A percentile compares a stretch with the other conserved stretches of the same genome.
Evolutionary conservation across 2,329 filamentous ascomycete species (phyloP).

Genomic region (Fusarium verticillioides): DNA sequence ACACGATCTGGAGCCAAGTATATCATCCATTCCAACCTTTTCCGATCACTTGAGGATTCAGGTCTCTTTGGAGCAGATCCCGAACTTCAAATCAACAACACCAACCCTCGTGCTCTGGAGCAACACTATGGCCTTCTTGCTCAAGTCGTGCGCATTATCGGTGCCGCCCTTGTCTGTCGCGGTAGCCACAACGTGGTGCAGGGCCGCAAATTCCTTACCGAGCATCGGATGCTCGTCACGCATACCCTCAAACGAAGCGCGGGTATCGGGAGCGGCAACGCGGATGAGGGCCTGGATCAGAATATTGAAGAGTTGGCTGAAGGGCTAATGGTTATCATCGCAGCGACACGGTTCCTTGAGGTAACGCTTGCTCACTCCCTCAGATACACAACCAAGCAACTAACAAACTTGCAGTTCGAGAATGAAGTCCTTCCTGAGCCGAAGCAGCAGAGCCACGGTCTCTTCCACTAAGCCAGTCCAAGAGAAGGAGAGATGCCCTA

Average conservation of each 20-base stretch:
- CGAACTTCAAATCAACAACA: slow-evolving; percentile 84
- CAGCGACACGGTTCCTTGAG: slow-evolving; percentile 85
- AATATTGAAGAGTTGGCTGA: slow-evolving; percentile 83
- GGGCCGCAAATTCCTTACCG: slow-evolving; percentile 81
- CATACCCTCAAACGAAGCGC: slow-evolving; percentile 91
- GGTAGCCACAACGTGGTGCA: slow-evolving; percentile 86
- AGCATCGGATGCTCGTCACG: slow-evolving; percentile 85
- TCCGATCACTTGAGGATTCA: slow-evolving; percentile 82
- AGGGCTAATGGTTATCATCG: slow-evolving; percentile 84
- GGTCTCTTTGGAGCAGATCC: slow-evolving; percentile 91
- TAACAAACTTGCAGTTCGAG: slow-evolving; percentile 53
- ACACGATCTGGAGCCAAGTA: slow-evolving; percentile 85
- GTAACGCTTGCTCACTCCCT: slow-evolving; percentile 60
- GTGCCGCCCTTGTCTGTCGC: slow-evolving; percentile 81
- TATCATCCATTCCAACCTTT: slow-evolving; percentile 89
- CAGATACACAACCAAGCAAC: neutral
- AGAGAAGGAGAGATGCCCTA: neutral
- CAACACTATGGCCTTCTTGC: slow-evolving; percentile 88
- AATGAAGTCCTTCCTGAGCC: slow-evolving; percentile 51
- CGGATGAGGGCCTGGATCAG: slow-evolving; percentile 60
- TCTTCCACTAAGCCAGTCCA: slow-evolving; percentile 54
- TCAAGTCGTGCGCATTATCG: slow-evolving; percentile 82
- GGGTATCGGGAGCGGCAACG: slow-evolving; percentile 70
- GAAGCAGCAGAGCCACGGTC: slow-evolving; percentile 47
- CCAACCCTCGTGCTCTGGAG: slow-evolving; percentile 75